Evolutionary conservation across 768 basidiomycete genomes (phyloP).

Genomic region (Trametes maxima): DNA sequence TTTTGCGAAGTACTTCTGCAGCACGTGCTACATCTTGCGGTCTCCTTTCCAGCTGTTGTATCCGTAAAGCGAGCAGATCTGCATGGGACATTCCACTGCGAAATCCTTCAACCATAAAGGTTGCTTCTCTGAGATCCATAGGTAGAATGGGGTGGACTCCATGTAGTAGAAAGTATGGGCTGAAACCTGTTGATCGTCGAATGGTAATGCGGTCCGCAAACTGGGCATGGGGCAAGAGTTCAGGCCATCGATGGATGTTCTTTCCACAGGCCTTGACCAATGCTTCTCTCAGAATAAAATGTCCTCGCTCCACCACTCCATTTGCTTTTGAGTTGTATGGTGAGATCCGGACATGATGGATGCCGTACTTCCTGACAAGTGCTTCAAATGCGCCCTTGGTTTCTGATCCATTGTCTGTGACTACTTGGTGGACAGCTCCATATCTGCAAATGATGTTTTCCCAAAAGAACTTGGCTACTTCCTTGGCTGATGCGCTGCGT

Average conservation of each 20-base stretch:
- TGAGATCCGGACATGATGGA: conserved; percentile 36
- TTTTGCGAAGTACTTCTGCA: conserved; percentile 18
- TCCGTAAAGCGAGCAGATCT: conserved; percentile 29
- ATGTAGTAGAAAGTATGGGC: conserved; percentile 31
- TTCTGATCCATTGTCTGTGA: conserved; percentile 37
- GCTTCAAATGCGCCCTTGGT: conserved; percentile 24
- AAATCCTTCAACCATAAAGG: conserved; percentile 33
- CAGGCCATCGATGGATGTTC: conserved; percentile 28
- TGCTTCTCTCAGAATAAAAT: too few species aligned
- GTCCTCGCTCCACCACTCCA: too few species aligned
- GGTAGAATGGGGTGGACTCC: conserved; percentile 36
- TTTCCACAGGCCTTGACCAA: conserved; percentile 33
- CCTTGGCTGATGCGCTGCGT: conserved; percentile 6
- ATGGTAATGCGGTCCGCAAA: conserved; percentile 32
- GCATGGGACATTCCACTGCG: conserved; percentile 13
- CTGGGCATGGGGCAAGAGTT: conserved; percentile 23
- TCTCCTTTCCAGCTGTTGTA: conserved; percentile 32
- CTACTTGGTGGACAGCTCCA: conserved; percentile 30
- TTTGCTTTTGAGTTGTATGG: too few species aligned
- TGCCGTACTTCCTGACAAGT: conserved; percentile 14
- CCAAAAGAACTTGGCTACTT: conserved; percentile 35
- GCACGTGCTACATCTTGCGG: conserved; percentile 28
- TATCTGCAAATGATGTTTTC: conserved; percentile 37
- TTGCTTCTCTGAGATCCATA: conserved; percentile 36
- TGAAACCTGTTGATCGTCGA: conserved; percentile 25